phyloP scores from a whole-genome alignment of 768 basidiomycete species.

The Kwoniella botswanensis region DNA sequence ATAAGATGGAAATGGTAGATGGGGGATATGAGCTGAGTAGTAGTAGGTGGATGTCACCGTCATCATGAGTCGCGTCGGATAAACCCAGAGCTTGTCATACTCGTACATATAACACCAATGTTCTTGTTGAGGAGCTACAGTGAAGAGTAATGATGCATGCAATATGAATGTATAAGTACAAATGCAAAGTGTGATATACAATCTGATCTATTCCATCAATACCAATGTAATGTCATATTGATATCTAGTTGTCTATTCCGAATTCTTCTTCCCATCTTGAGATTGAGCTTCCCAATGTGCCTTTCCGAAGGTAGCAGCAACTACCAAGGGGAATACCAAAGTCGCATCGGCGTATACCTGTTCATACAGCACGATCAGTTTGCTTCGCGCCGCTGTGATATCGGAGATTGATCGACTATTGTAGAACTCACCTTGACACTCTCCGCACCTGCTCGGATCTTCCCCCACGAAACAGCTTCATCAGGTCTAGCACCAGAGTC shows the following conservation, averaged over 20 bases:
- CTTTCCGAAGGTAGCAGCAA: constrained; percentile 88
- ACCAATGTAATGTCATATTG: neutral
- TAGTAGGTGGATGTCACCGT: neutral
- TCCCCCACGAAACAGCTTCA: constrained; percentile 98
- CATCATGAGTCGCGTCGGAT: neutral
- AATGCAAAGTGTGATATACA: neutral
- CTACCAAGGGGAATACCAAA: constrained; percentile 89
- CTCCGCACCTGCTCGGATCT: constrained; percentile 77
- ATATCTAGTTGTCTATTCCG: neutral
- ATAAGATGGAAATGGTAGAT: neutral
- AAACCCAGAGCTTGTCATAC: neutral
- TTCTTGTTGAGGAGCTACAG: too few relatives aligned
- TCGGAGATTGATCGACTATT: neutral
- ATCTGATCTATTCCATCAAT: neutral
- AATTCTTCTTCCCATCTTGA: constrained; percentile 22
- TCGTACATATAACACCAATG: neutral
- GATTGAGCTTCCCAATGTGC: constrained; percentile 58
- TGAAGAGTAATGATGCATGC: constrained; percentile 2
- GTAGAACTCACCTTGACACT: constrained; percentile 57
- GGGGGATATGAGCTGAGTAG: neutral
- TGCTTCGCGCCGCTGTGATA: too few relatives aligned
- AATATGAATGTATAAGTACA: neutral
- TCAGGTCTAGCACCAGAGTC: constrained; percentile 97
- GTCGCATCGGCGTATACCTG: constrained; percentile 96
- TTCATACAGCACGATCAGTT: neutral